Evolutionary conservation across 768 basidiomycete genomes (phyloP), one percentile per base, ranked within the genome.

Genomic region (Tricholoma sp.): DNA sequence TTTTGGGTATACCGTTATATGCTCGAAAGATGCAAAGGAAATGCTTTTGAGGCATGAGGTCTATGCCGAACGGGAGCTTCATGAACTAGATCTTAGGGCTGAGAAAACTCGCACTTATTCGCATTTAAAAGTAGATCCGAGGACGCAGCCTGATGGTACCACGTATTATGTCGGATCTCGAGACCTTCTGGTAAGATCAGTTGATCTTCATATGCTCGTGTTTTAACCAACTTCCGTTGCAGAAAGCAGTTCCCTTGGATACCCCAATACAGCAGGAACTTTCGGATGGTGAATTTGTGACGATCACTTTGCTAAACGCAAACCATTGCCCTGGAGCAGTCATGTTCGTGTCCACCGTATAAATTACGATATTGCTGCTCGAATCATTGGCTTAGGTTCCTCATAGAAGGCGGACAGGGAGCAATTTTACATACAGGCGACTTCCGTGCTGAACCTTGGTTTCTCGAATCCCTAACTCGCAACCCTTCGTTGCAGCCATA

Each of bases 321-420:
- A 97, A 97, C 65, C 95, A 98, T 68, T 97, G 94, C 67, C 95
- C 93, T 10, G 95, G 95, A 0, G 88, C 94, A 0, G 87, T 93
- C 41, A 96, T 98, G 94, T 94, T 64, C 24, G 84, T 72, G 4
- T 14, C 27, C 18, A 18, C 8, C 21, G 41, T 10, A 29, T 7
- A 34, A 39, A 19, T 24, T 45, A 19, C 16, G 31, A 47, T 19
- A 2, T 45, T 14, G 35, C 27, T 19, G 14, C 46, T 43, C 32
- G 50, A 54, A 27, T 56, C 8, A 24, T 5, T 24, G 14, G 22
- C 32, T 16, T 61, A 96, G 94, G 89, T 96, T 89, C 65, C 79
- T 94, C 16, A 82, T 96, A 45, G 87, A 92, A 68, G 88, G 89
- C 16, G 56, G 75, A 3, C 69, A 78, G 55, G 84, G 86, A 7